A percentile compares a stretch with the other conserved stretches of the same genome.
phyloP scores from a whole-genome alignment of 2,329 filamentous ascomycete genomes.

The Juglanconis oblonga region DNA sequence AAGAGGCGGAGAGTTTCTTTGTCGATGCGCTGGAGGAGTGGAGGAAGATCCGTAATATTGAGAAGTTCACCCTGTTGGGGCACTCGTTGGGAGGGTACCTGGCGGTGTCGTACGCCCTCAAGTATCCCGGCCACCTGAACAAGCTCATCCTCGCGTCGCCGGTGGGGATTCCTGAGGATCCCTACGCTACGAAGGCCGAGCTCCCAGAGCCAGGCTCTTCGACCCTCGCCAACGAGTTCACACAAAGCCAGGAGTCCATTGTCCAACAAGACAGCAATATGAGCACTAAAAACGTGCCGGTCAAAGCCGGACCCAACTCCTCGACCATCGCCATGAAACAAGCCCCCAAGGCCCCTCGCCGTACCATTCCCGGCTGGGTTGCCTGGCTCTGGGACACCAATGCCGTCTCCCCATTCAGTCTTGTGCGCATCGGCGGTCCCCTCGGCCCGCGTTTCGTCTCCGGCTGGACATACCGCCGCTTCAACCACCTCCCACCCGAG shows the following conservation, averaged over 20 bases:
- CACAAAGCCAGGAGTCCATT: slow-evolving; percentile 64
- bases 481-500: slow-evolving; percentile 77
- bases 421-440: slow-evolving; percentile 84
- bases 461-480: slow-evolving; percentile 90
- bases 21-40: slow-evolving; percentile 95
- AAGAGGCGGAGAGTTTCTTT: slow-evolving; percentile 93
- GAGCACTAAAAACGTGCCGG: slow-evolving; percentile 35
- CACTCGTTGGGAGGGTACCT: slow-evolving; percentile 92
- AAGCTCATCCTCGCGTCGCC: slow-evolving; percentile 95
- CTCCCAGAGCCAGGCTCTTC: slow-evolving; percentile 76
- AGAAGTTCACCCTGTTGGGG: slow-evolving; percentile 88
- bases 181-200: slow-evolving; percentile 77
- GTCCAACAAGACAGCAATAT: slow-evolving; percentile 32
- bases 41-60: slow-evolving; percentile 82
- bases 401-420: slow-evolving; percentile 79
- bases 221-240: slow-evolving; percentile 73
- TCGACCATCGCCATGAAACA: slow-evolving; percentile 28
- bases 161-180: slow-evolving; percentile 91
- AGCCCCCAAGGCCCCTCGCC: slow-evolving; percentile 35
- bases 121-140: slow-evolving; percentile 91
- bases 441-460: slow-evolving; percentile 89
- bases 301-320: slow-evolving; percentile 33
- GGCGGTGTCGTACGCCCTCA: slow-evolving; percentile 89
- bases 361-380: slow-evolving; percentile 78
- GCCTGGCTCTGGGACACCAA: slow-evolving; percentile 96